These are phyloP conservation scores for Jatropha podagrica DNA, from an alignment of 441 rosid species.

Conservation along the genomic window DNA sequence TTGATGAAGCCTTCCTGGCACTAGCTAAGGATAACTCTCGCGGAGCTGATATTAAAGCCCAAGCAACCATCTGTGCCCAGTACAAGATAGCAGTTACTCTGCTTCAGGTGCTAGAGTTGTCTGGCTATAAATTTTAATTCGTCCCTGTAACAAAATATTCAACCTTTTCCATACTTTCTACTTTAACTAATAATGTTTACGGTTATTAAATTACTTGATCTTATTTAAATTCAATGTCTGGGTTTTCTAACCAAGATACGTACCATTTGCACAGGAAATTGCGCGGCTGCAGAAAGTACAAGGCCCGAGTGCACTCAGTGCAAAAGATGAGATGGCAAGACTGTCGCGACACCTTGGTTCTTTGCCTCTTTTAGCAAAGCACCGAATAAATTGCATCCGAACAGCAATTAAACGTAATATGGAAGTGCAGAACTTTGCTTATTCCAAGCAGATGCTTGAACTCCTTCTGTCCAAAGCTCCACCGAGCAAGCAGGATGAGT, in stretches of 20 bases:
- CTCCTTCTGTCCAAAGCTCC: constrained; percentile 96
- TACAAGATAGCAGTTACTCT: constrained; percentile 95
- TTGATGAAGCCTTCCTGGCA: constrained; percentile 95
- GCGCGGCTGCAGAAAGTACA: constrained; percentile 81
- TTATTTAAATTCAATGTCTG: neutral
- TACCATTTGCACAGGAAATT: constrained; percentile 66
- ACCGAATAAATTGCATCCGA: constrained; percentile 92
- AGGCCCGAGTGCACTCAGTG: constrained; percentile 90
- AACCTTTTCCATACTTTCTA: neutral
- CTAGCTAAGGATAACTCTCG: constrained; percentile 95
- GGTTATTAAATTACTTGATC: neutral
- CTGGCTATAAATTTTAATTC: neutral
- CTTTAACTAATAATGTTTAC: neutral
- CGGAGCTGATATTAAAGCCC: constrained; percentile 96
- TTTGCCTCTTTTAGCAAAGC: constrained; percentile 87
- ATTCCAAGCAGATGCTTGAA: constrained; percentile 95
- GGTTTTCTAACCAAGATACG: neutral
- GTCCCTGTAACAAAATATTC: neutral
- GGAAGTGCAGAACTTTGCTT: constrained; percentile 97
- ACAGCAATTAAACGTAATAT: constrained; percentile 95
- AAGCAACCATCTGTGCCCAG: constrained; percentile 97
- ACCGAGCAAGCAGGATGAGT: constrained; percentile 81
- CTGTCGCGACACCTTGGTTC: constrained; percentile 92
- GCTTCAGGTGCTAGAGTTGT: constrained; percentile 57
- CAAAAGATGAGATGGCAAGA: constrained; percentile 99